Conservation (phyloP, 345 rosid species). For the Populus tremula region DNA sequence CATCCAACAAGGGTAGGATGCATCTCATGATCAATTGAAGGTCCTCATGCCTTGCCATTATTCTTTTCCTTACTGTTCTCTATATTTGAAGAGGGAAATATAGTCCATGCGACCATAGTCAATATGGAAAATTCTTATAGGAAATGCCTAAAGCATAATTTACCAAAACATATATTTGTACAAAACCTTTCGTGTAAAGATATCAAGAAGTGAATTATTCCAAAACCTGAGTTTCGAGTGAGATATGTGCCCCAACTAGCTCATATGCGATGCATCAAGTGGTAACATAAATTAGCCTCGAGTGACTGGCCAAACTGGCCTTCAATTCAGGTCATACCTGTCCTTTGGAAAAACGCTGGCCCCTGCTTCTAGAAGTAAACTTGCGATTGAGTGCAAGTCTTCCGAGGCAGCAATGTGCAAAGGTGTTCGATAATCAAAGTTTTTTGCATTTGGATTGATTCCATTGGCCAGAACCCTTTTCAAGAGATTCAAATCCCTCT, state of each 20-base stretch:
- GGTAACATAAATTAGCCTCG: neutral
- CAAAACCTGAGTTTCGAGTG: neutral
- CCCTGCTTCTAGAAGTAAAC: slow-evolving; percentile 58
- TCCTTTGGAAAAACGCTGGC: slow-evolving; percentile 70
- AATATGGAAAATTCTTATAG: no score
- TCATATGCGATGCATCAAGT: neutral
- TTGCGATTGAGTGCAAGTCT: slow-evolving; percentile 46
- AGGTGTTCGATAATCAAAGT: slow-evolving; percentile 70
- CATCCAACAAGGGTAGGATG: no score
- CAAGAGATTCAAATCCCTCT: slow-evolving; percentile 51
- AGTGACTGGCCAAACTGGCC: neutral
- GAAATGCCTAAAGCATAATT: no score
- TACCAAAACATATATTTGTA: no score
- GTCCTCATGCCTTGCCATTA: no score
- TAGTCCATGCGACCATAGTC: no score
- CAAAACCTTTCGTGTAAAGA: no score
- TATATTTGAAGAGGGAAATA: no score
- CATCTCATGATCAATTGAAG: no score
- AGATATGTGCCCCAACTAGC: neutral
- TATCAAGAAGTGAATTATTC: neutral
- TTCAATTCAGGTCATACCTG: slow-evolving; percentile 38
- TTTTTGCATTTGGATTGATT: slow-evolving; percentile 64
- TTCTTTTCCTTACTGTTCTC: no score
- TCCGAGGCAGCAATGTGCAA: slow-evolving; percentile 83
- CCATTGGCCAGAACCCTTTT: slow-evolving; percentile 57